These are phyloP conservation scores for Boehmeria nivea DNA, from an alignment of 306 rosid genomes.

Conservation along the genomic window DNA sequence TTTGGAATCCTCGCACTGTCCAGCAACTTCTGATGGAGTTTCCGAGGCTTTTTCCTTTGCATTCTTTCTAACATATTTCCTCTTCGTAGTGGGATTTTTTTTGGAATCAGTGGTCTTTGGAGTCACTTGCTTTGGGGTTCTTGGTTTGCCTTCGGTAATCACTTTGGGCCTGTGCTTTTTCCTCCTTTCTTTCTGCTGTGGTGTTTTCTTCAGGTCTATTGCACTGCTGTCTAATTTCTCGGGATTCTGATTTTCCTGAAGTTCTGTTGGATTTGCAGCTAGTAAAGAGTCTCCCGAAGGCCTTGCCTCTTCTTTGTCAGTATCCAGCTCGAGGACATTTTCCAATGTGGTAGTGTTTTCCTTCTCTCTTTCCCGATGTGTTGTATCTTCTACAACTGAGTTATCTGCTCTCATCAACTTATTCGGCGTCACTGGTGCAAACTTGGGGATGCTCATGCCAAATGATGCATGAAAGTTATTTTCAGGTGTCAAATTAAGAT, in stretches of 20 bases:
- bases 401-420: constrained; percentile 28
- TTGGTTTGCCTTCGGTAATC: constrained; percentile 59
- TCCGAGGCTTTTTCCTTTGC: constrained; percentile 22
- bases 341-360: constrained; percentile 16
- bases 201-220: constrained; percentile 34
- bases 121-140: constrained; percentile 26
- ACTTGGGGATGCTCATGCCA: constrained; percentile 24
- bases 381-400: constrained; percentile 17
- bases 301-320: constrained; percentile 24
- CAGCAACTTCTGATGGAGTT: too few relatives aligned
- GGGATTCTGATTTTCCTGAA: constrained; percentile 33
- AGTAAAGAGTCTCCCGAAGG: constrained; percentile 26
- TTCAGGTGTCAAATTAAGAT: constrained; percentile 31
- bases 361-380: constrained; percentile 22
- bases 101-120: constrained; percentile 40
- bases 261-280: constrained; percentile 28
- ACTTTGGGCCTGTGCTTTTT: constrained; percentile 87
- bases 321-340: constrained; percentile 23
- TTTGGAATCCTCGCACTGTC: constrained; percentile 26
- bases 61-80: constrained; percentile 46
- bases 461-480: constrained; percentile 18
- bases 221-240: constrained; percentile 26
- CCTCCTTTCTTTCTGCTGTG: constrained; percentile 47
- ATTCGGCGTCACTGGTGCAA: constrained; percentile 47
- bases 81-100: constrained; percentile 33